Percentiles rank a stretch among this genome's conserved stretches.
These are phyloP conservation scores for Cucurbita pepo DNA, from an alignment of 306 rosid species.

Conservation along the genomic window DNA sequence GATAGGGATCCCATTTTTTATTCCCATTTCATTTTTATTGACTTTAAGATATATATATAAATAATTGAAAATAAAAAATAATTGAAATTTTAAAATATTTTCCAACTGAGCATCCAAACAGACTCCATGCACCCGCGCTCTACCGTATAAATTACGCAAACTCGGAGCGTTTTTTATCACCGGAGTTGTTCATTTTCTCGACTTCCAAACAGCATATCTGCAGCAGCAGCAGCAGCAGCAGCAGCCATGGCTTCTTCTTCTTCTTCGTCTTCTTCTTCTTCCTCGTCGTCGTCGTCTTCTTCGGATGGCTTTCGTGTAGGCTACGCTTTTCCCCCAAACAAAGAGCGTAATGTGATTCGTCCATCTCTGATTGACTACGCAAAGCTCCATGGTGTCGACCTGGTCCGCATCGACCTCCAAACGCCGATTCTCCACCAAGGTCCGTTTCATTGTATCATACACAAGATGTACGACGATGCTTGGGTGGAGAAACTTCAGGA, in stretches of 20 bases:
- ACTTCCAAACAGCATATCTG: not conserved
- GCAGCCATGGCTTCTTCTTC: not conserved
- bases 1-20: not conserved
- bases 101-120: not conserved
- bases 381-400: slow-evolving; percentile 46
- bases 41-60: not conserved
- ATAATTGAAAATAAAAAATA: not conserved
- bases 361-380: slow-evolving; percentile 45
- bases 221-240: not conserved
- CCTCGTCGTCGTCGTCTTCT: not conserved
- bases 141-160: not conserved
- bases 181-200: not conserved
- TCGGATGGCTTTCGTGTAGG: slow-evolving; percentile 30
- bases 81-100: not conserved
- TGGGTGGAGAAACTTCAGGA: slow-evolving; percentile 45
- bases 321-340: slow-evolving; percentile 72
- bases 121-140: not conserved
- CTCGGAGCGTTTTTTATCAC: not conserved
- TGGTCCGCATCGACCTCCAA: slow-evolving; percentile 34
- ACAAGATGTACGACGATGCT: slow-evolving; percentile 60
- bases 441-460: slow-evolving; percentile 69
- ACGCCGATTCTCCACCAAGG: slow-evolving; percentile 45
- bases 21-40: not conserved
- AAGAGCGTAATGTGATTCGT: slow-evolving; percentile 62
- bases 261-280: not conserved